These are phyloP conservation scores for Hypoxylon fuscum DNA, from an alignment of 495 filamentous ascomycete genomes.

Conservation along the genomic window DNA sequence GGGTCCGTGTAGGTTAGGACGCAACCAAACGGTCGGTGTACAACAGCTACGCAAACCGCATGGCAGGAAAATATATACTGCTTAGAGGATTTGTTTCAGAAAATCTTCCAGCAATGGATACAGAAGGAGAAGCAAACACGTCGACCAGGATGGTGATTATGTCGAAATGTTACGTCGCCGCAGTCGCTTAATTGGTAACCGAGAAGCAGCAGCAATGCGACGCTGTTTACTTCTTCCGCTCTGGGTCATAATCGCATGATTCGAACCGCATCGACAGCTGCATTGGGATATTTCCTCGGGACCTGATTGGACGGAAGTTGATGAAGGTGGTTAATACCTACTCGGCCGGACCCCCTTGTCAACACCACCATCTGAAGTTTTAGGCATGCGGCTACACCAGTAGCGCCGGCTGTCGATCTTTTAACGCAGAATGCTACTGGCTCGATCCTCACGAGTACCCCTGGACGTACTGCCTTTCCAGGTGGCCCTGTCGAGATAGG, in stretches of 20 bases:
- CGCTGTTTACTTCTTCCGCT: slow-evolving; percentile 32
- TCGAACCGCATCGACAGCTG: slow-evolving; percentile 32
- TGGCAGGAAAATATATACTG: neutral
- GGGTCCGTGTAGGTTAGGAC: neutral
- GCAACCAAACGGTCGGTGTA: neutral
- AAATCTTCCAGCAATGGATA: slow-evolving; percentile 16
- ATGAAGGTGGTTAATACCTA: slow-evolving; percentile 22
- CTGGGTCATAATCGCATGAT: slow-evolving; percentile 30
- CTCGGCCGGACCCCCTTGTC: slow-evolving; percentile 31
- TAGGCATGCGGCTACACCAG: slow-evolving; percentile 38
- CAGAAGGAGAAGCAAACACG: slow-evolving; percentile 1
- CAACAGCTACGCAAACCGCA: neutral
- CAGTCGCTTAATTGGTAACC: slow-evolving; percentile 31
- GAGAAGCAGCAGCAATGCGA: slow-evolving; percentile 26
- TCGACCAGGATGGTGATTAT: slow-evolving; percentile 18
- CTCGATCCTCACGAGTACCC: slow-evolving; percentile 7
- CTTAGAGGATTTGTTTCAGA: neutral
- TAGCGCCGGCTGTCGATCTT: slow-evolving; percentile 38
- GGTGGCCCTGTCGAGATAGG: slow-evolving; percentile 28
- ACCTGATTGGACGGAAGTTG: slow-evolving; percentile 23
- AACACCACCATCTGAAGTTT: slow-evolving; percentile 26
- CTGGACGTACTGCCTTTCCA: slow-evolving; percentile 13
- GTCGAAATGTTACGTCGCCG: slow-evolving; percentile 14
- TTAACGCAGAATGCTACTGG: slow-evolving; percentile 19
- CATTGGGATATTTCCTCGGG: slow-evolving; percentile 18